phyloP scores from a whole-genome alignment of 495 filamentous ascomycete species.

The Penicillium ochrochloron region DNA sequence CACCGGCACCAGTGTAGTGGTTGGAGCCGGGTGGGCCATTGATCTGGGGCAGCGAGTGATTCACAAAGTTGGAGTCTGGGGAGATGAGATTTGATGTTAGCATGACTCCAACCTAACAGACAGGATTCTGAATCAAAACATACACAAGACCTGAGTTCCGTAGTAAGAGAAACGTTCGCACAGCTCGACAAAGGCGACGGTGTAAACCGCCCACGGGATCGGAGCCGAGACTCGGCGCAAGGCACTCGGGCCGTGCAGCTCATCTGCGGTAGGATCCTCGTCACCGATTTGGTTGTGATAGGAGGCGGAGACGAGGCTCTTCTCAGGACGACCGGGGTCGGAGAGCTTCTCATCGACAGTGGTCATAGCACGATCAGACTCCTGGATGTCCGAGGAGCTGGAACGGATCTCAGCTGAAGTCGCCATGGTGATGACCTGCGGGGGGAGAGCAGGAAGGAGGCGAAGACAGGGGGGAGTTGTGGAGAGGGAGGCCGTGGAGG shows the following conservation, averaged over 20 bases:
- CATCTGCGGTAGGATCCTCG: conserved; percentile 26
- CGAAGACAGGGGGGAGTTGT: background rate
- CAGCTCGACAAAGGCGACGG: conserved; percentile 33
- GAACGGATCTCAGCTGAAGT: conserved; percentile 8
- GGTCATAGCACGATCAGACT: background rate
- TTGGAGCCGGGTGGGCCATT: conserved; percentile 29
- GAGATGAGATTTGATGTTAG: background rate
- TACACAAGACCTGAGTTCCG: conserved; percentile 31
- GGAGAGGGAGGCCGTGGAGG: conserved; percentile 3
- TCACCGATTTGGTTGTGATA: conserved; percentile 23
- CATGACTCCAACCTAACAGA: background rate
- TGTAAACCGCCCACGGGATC: conserved; percentile 32
- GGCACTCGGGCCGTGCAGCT: conserved; percentile 21
- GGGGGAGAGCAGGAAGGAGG: background rate
- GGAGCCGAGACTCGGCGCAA: conserved; percentile 32
- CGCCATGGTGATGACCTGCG: conserved; percentile 16
- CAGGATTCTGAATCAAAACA: background rate
- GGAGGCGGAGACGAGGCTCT: conserved; percentile 22
- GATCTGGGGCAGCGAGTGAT: conserved; percentile 27
- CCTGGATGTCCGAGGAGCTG: conserved; percentile 23
- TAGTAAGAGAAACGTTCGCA: conserved; percentile 38
- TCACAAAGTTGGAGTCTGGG: conserved; percentile 31
- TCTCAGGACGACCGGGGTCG: conserved; percentile 17
- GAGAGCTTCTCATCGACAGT: conserved; percentile 9
- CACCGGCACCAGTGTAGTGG: conserved; percentile 31